Evolutionary conservation across 805 yeast genomes (phyloP), one percentile per base, ranked within the genome.

Genomic region (Yamadazyma scolyti): DNA sequence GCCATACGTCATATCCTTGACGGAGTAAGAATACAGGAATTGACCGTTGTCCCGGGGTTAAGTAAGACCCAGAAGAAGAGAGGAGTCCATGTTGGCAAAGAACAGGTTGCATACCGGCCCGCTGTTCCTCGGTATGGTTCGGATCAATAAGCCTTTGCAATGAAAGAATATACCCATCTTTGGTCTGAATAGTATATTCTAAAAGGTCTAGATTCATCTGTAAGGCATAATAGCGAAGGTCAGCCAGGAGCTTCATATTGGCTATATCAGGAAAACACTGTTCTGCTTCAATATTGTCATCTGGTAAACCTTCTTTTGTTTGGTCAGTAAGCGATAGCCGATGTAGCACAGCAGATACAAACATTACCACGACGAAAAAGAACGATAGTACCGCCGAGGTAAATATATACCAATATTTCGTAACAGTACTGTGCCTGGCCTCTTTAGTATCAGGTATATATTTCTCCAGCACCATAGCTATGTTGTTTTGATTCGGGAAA

Each of bases 21-120:
- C 64, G 59, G 22, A 55, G 29, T 67, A 66, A 49, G 65, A 70
- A 52, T 68, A 75, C 43, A 0, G 90, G 93, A 25, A 93, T 56
- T 8, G 95, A 82, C 37, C 82, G 76, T 34, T 71, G 67, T 0
- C 97, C 98, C n/a, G 84, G 64, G 0, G 95, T 80, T 17, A 90
- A 70, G 54, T 73, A 90, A 0, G 96, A 82, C 0, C 89, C 96
- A 0, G 90, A 77, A 14, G 94, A 82, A 49, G 89, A 95, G 40
- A 90, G 61, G 9, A 90, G 66, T 0, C 98, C 98, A 47, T 90
- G 98, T 13, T 90, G 62, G 39, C 87, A 56, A 14, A 90, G 61
- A 1, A 90, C 62, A 0, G 97, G 97, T 33, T 66, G 67, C 38
- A 68, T 54, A 20, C 42, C 24, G 22, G 52, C 27, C 21, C 71